Conservation (phyloP, 805 yeast species). For the Candida ficus region DNA sequence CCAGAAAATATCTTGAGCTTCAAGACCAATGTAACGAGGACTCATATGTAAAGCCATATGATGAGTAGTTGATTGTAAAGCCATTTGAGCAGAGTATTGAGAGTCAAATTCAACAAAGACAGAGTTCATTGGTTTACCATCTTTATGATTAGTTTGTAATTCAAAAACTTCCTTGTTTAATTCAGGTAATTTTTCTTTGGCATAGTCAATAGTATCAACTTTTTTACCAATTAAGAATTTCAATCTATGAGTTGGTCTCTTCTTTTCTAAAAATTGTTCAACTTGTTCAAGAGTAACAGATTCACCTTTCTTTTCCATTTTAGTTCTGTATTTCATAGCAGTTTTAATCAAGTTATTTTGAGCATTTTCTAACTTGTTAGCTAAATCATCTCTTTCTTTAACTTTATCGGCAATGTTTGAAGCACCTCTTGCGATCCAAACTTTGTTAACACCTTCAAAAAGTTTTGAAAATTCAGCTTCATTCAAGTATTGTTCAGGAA, state of each 20-base stretch:
- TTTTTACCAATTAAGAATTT: conserved; percentile 47
- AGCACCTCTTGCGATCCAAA: conserved; percentile 72
- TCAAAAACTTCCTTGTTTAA: conserved; percentile 51
- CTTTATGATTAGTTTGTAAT: conserved; percentile 46
- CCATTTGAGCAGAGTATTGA: conserved; percentile 71
- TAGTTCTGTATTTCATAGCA: conserved; percentile 59
- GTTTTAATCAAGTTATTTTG: conserved; percentile 49
- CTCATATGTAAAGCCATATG: conserved; percentile 61
- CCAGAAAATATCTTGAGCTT: conserved; percentile 64
- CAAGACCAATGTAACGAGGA: conserved; percentile 58
- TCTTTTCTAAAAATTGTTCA: conserved; percentile 50
- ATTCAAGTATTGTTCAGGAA: conserved; percentile 67
- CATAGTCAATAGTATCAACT: conserved; percentile 56
- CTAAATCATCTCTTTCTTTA: conserved; percentile 53
- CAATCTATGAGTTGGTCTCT: conserved; percentile 56
- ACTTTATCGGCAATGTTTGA: conserved; percentile 51
- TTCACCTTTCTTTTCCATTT: conserved; percentile 63
- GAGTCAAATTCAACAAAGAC: conserved; percentile 74
- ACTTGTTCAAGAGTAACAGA: conserved; percentile 40
- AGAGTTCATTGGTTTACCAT: conserved; percentile 64
- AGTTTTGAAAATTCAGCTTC: conserved; percentile 69
- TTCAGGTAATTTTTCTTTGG: conserved; percentile 51
- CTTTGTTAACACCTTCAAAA: conserved; percentile 76
- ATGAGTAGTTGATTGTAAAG: conserved; percentile 56
- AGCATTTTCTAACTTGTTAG: conserved; percentile 60